phyloP scores from a whole-genome alignment of 495 filamentous ascomycete species.

The Penicillium pulvis region DNA sequence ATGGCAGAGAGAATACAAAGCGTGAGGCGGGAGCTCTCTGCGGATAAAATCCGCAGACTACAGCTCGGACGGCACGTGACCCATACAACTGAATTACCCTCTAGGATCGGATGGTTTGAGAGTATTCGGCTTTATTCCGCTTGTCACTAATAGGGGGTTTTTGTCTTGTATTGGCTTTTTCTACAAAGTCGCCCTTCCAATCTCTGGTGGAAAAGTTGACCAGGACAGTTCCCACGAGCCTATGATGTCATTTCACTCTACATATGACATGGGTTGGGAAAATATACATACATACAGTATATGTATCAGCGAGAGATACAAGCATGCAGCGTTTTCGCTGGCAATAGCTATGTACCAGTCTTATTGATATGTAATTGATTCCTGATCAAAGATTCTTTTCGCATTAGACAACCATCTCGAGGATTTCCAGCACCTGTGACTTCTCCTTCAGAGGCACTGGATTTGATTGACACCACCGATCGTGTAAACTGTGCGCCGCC shows the following conservation, averaged over 20 bases:
- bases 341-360: too few relatives aligned
- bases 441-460: constrained; percentile 51
- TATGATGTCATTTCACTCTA: neutral
- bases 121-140: too few relatives aligned
- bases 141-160: too few relatives aligned
- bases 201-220: neutral
- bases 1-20: neutral
- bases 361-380: neutral
- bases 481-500: constrained; percentile 54
- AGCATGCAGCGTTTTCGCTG: too few relatives aligned
- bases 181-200: too few relatives aligned
- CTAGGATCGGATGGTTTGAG: too few relatives aligned
- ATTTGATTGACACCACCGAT: constrained; percentile 53
- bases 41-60: neutral
- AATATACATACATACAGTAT: too few relatives aligned
- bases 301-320: too few relatives aligned
- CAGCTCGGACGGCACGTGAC: neutral
- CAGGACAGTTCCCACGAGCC: neutral
- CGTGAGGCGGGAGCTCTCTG: neutral
- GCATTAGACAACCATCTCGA: constrained; percentile 46
- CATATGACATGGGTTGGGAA: neutral
- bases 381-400: neutral
- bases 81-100: neutral
- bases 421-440: constrained; percentile 56
- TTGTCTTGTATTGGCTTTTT: too few relatives aligned